Percentiles rank a stretch among this genome's conserved stretches.
These are phyloP conservation scores for Paragyromitra xinjiangensis DNA, from an alignment of 495 filamentous ascomycete species.

Conservation along the genomic window DNA sequence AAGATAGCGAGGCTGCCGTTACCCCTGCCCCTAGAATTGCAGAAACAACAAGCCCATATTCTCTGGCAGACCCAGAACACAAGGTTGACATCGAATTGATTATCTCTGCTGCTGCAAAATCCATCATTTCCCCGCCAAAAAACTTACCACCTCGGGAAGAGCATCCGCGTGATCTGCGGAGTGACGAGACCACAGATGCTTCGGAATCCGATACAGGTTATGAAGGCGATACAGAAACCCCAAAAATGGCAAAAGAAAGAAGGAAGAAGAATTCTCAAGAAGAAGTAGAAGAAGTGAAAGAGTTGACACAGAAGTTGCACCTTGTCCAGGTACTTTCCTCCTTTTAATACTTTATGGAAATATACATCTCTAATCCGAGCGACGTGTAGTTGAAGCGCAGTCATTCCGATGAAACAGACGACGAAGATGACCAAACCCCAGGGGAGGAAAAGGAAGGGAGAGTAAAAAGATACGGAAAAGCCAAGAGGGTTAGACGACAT, in stretches of 20 bases:
- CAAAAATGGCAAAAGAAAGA: not conserved
- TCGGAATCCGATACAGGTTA: conserved; percentile 1
- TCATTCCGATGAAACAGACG: conserved; percentile 1
- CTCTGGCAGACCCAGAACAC: not conserved
- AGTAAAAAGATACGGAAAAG: not conserved
- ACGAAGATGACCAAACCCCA: not conserved
- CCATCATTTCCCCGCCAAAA: not conserved
- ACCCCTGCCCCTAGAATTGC: not conserved
- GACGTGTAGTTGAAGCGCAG: conserved; percentile 15
- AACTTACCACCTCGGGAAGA: not conserved
- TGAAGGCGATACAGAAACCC: conserved; percentile 14
- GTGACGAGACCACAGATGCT: not conserved
- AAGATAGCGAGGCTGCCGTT: not conserved
- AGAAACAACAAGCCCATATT: not conserved
- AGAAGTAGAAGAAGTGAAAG: not conserved
- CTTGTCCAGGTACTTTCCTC: conserved; percentile 6
- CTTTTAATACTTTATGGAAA: not conserved
- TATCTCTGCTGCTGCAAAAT: not conserved
- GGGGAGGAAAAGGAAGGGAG: not conserved
- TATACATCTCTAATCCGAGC: not conserved
- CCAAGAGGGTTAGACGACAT: not conserved
- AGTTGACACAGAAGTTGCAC: not conserved
- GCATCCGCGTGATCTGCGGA: not conserved
- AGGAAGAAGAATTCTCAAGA: not conserved
- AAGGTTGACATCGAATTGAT: not conserved